Percentiles rank a stretch among this genome's conserved stretches.
Evolutionary conservation across 805 yeast genomes (phyloP).

Genomic region (Saccharomycopsis fibuligera): DNA sequence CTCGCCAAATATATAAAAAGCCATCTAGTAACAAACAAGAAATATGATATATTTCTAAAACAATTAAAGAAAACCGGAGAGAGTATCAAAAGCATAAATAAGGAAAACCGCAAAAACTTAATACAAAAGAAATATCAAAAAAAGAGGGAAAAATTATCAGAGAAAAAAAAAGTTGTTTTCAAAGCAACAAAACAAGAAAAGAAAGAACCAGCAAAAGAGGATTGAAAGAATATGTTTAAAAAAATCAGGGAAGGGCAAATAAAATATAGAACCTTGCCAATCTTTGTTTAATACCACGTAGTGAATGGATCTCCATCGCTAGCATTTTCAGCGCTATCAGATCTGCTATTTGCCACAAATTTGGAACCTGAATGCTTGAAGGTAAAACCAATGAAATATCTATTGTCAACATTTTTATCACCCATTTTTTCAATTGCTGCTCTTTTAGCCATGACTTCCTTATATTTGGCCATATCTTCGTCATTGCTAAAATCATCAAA

Average conservation of each 20-base stretch:
- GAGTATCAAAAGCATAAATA: background rate
- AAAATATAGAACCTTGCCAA: background rate
- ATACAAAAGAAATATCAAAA: background rate
- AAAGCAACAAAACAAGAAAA: too few relatives aligned
- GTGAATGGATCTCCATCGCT: conserved; percentile 21
- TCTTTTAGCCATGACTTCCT: conserved; percentile 92
- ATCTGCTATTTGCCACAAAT: conserved; percentile 14
- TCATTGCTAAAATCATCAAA: conserved; percentile 97
- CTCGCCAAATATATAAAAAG: too few relatives aligned
- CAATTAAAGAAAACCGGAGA: background rate
- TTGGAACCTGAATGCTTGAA: conserved; percentile 56
- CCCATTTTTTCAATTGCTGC: conserved; percentile 77
- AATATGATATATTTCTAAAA: too few relatives aligned
- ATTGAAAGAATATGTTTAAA: background rate
- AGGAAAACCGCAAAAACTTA: background rate
- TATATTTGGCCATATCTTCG: conserved; percentile 94
- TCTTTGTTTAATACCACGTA: conserved; percentile 20
- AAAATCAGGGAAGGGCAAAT: background rate
- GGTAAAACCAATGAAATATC: conserved; percentile 90
- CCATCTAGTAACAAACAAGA: background rate
- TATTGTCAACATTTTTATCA: conserved; percentile 54
- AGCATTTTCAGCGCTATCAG: background rate
- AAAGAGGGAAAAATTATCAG: background rate
- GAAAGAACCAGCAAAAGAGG: background rate
- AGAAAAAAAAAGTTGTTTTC: conserved; percentile 6